Evolutionary conservation across 2,329 filamentous ascomycete genomes (phyloP).

Genomic region (Colletotrichum sp.): DNA sequence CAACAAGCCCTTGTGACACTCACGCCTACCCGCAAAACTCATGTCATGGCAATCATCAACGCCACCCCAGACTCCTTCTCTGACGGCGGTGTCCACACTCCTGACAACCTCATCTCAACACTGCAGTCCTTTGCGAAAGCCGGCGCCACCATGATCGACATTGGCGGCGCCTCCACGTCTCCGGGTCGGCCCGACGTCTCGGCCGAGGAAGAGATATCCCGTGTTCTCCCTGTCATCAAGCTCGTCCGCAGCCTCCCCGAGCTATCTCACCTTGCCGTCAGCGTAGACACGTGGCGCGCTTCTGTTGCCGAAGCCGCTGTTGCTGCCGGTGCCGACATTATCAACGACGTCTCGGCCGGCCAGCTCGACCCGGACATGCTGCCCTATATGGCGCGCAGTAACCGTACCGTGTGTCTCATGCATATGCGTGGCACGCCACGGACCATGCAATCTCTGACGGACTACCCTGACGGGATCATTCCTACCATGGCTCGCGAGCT

Average conservation of each 20-base stretch:
- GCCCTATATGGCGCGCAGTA: conserved; percentile 75
- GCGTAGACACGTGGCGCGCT: conserved; percentile 92
- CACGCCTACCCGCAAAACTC: conserved; percentile 66
- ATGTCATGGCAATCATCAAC: conserved; percentile 94
- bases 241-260: conserved; percentile 73
- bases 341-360: conserved; percentile 94
- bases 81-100: conserved; percentile 74
- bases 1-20: conserved; percentile 61
- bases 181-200: conserved; percentile 75
- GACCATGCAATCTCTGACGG: conserved; percentile 75
- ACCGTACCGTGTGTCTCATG: conserved; percentile 84
- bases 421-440: conserved; percentile 90
- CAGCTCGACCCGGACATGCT: conserved; percentile 83
- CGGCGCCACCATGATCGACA: conserved; percentile 85
- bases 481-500: conserved; percentile 72
- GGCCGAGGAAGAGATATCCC: conserved; percentile 74
- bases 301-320: conserved; percentile 80
- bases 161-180: conserved; percentile 92
- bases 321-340: conserved; percentile 82
- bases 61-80: conserved; percentile 97
- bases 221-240: conserved; percentile 80
- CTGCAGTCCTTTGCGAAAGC: conserved; percentile 66
- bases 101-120: conserved; percentile 60
- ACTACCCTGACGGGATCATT: conserved; percentile 73
- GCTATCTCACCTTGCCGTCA: conserved; percentile 71